Conservation (phyloP, 2,329 filamentous ascomycete genomes). For the Cladosporium austrohemisphaericum region DNA sequence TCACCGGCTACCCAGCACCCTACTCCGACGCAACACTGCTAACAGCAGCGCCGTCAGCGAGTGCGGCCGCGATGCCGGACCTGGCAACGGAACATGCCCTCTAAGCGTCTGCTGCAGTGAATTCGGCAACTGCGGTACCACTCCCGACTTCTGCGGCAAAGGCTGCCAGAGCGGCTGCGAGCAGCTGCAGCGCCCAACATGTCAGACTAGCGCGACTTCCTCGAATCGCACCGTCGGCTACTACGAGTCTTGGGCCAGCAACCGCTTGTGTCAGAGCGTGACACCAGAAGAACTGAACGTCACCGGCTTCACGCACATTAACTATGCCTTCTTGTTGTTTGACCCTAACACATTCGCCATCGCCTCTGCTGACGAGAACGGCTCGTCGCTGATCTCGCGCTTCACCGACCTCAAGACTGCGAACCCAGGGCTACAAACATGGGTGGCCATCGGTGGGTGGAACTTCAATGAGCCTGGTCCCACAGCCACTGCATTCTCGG, state of each 20-base stretch:
- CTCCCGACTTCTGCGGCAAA: constrained; percentile 17
- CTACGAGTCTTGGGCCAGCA: constrained; percentile 21
- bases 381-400: constrained; percentile 15
- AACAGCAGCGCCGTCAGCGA: constrained; percentile 5
- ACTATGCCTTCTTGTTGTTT: constrained; percentile 33
- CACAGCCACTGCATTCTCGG: constrained; percentile 10
- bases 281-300: constrained; percentile 7
- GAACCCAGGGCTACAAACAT: constrained; percentile 12
- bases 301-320: constrained; percentile 17
- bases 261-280: constrained; percentile 15
- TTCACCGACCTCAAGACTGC: constrained; percentile 14
- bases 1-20: too few relatives aligned
- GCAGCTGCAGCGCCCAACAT: not conserved
- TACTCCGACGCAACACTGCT: not conserved
- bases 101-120: constrained; percentile 23
- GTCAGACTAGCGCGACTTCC: not conserved
- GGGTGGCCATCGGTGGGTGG: constrained; percentile 18
- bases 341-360: constrained; percentile 33
- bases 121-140: constrained; percentile 20
- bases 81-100: constrained; percentile 19
- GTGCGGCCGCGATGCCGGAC: constrained; percentile 18
- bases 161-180: constrained; percentile 16
- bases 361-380: constrained; percentile 26
- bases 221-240: constrained; percentile 17
- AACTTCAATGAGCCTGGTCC: constrained; percentile 17